Base-by-base conservation (phyloP, 1,139 yeast species). In the Saccharomyces hybrid region DNA sequence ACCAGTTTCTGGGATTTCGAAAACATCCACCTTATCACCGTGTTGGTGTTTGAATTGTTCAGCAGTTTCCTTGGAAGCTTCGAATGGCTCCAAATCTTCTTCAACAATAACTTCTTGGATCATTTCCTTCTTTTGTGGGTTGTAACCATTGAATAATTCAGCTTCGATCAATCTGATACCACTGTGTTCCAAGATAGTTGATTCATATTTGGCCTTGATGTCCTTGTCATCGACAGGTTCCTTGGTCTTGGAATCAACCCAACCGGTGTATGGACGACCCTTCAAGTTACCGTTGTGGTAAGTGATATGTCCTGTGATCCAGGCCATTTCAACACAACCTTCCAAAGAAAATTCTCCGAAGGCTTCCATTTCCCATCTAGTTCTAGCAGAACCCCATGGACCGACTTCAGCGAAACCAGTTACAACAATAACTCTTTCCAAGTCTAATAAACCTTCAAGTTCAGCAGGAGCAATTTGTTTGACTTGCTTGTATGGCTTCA, bases 341-440 rank as follows among this genome's bases (percentile, higher is more conserved):
- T 93, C 99, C 67, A 93, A 78, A n/a, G 98, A 91, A 74, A 93
- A 93, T 70, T 88, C 90, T 67, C 99, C 99, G 58, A 75, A 64
- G 54, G 97, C 88, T 77, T 93, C 99, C 96, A 93, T 93, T 75
- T 93, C 98, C 99, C 99, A 93, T 80, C 99, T 85, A 58, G 99
- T 93, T 81, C 98, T 88, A 50, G 99, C 76, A 72, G 91, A 90
- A 82, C 99, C 99, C 97, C 97, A 95, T 70, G 99, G 99, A 71
- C 97, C 95, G 64, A 93, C 98, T 77, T 93, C 99, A 61, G 97
- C 79, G 77, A 91, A 93, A 75, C 99, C 99, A 53, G 99, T 91
- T 57, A 91, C 91, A 61, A 93, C 99, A 62, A 91, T 81, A 59
- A 90, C 93, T 66, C 83, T 84, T 70, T 90, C 97, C 70, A 91